phyloP scores from a whole-genome alignment of 495 filamentous ascomycete genomes.

The Bacidia gigantensis region DNA sequence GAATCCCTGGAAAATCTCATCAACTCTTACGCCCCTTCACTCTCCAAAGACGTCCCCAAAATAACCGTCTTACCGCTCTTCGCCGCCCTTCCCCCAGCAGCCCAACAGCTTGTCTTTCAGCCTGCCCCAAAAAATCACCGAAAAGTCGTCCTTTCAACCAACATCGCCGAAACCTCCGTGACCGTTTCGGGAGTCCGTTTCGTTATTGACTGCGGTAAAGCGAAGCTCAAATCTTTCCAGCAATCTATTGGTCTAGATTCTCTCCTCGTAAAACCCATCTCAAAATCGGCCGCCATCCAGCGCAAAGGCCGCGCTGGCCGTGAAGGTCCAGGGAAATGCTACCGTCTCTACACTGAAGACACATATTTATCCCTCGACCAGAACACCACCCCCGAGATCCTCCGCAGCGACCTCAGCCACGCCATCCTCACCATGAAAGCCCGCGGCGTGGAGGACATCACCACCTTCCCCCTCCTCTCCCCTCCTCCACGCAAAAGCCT shows the following conservation, averaged over 20 bases:
- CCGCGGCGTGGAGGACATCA: slow-evolving; percentile 67
- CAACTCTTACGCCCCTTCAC: slow-evolving; percentile 57
- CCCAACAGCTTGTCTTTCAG: slow-evolving; percentile 75
- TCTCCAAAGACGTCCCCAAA: slow-evolving; percentile 64
- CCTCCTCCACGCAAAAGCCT: slow-evolving; percentile 62
- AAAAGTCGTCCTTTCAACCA: slow-evolving; percentile 86
- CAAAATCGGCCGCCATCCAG: slow-evolving; percentile 86
- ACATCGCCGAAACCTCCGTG: slow-evolving; percentile 96
- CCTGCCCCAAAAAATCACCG: slow-evolving; percentile 61
- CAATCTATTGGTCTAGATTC: slow-evolving; percentile 78
- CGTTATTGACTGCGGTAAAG: slow-evolving; percentile 88
- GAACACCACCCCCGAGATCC: slow-evolving; percentile 72
- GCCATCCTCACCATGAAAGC: slow-evolving; percentile 92
- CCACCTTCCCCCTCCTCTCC: slow-evolving; percentile 76
- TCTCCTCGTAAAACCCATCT: slow-evolving; percentile 79
- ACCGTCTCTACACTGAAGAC: slow-evolving; percentile 73
- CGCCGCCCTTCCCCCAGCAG: slow-evolving; percentile 56
- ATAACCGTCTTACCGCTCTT: slow-evolving; percentile 58
- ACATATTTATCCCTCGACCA: slow-evolving; percentile 58
- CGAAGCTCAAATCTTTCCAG: slow-evolving; percentile 86
- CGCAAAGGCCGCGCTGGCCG: slow-evolving; percentile 83
- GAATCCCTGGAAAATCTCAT: slow-evolving; percentile 67
- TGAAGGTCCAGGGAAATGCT: slow-evolving; percentile 84
- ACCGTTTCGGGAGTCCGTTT: slow-evolving; percentile 86
- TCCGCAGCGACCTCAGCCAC: slow-evolving; percentile 74